These are phyloP conservation scores for Fusarium nematophilum DNA, from an alignment of 2,329 filamentous ascomycete species.

Conservation along the genomic window DNA sequence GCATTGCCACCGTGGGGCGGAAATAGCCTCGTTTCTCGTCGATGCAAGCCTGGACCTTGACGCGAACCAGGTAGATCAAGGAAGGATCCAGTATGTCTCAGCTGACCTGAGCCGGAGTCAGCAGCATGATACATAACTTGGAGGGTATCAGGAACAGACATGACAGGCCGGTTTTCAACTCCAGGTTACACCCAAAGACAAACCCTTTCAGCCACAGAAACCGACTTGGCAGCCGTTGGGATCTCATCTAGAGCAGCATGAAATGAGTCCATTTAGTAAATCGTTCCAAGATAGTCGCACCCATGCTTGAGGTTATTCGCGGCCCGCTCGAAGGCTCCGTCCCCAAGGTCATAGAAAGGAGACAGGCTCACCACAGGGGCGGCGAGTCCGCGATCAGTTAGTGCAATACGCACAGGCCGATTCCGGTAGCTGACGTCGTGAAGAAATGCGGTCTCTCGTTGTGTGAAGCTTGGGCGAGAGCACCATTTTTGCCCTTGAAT, in stretches of 20 bases:
- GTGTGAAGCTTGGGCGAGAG: slow-evolving; percentile 77
- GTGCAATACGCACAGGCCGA: too few species aligned
- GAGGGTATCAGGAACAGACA: slow-evolving; percentile 51
- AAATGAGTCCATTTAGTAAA: too few species aligned
- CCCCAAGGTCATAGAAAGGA: too few species aligned
- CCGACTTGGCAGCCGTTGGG: too few species aligned
- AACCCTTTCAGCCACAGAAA: too few species aligned
- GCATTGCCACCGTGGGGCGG: slow-evolving; percentile 48
- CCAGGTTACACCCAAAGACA: too few species aligned
- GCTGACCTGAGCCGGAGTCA: slow-evolving; percentile 10
- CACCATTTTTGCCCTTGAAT: slow-evolving; percentile 75
- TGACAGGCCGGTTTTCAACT: slow-evolving; percentile 63
- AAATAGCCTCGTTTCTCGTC: slow-evolving; percentile 52
- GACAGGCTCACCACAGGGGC: too few species aligned
- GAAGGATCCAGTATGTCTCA: slow-evolving; percentile 22
- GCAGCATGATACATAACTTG: not conserved
- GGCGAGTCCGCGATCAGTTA: too few species aligned
- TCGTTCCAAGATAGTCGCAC: too few species aligned
- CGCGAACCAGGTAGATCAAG: slow-evolving; percentile 57
- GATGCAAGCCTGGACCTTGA: slow-evolving; percentile 59
- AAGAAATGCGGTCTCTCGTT: slow-evolving; percentile 76
- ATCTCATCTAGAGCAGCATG: too few species aligned
- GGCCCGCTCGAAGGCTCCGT: too few species aligned
- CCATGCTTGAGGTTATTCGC: too few species aligned
- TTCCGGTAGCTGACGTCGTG: slow-evolving; percentile 76